phyloP scores from a whole-genome alignment of 805 yeast species.

The Priceomyces medius region DNA sequence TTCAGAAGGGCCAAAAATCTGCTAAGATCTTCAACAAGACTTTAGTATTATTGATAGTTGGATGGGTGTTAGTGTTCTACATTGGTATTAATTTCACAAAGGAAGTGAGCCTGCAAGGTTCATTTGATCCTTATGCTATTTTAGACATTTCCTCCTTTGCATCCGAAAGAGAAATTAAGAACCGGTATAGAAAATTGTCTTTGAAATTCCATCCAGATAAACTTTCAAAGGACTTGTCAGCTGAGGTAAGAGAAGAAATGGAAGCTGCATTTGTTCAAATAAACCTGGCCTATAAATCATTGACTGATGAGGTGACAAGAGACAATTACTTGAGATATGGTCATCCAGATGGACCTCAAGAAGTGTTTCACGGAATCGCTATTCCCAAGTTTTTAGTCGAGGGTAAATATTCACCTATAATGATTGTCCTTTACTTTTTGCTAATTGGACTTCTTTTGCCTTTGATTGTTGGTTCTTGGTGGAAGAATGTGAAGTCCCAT shows the following conservation, averaged over 20 bases:
- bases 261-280: constrained; percentile 80
- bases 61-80: constrained; percentile 60
- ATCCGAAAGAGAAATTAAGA: constrained; percentile 70
- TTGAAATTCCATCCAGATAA: constrained; percentile 94
- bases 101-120: constrained; percentile 44
- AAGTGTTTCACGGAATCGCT: constrained; percentile 88
- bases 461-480: constrained; percentile 79
- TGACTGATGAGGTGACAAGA: constrained; percentile 84
- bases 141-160: constrained; percentile 71
- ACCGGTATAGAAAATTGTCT: constrained; percentile 83
- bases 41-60: constrained; percentile 38
- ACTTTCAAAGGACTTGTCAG: constrained; percentile 60
- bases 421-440: constrained; percentile 61
- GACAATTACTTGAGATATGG: constrained; percentile 86
- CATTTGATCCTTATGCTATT: constrained; percentile 90
- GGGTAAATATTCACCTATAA: constrained; percentile 66
- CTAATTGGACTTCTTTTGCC: constrained; percentile 82
- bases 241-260: constrained; percentile 52
- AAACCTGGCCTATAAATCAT: constrained; percentile 89
- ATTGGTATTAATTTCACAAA: constrained; percentile 38
- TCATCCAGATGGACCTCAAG: constrained; percentile 98
- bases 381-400: constrained; percentile 89
- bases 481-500: constrained; percentile 76
- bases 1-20: constrained; percentile 26
- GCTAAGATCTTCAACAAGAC: constrained; percentile 39